Base-by-base conservation (phyloP, 371 early-diverging fungal species). In the Vittaforma corneae region DNA sequence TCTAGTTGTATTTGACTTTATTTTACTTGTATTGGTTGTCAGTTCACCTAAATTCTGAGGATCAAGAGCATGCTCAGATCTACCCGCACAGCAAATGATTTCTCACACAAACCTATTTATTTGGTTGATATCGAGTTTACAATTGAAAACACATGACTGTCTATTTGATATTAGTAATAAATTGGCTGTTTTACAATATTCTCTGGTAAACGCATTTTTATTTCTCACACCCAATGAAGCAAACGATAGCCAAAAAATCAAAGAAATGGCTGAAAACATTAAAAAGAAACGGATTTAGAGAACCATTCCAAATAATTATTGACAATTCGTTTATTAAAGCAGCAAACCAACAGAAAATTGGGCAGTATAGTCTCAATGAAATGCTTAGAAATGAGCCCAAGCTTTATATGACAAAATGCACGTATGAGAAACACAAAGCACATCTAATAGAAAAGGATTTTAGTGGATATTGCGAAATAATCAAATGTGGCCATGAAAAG, bases 391-490 rank as follows among this genome's bases (percentile, higher is more conserved):
- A 22, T 22, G 34, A 62, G 22, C 67, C 72, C 11, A 71, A 67
- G 30, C 46, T 67, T 16, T 66, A 44, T 40, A 35, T 71, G 26
- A 56, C 72, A 1, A 67, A 71, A 35, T 71, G 72, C 42, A 53
- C 45, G 4, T 71, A 51, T 30, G 55, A 64, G 16, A 65, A 65
- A 58, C n/a, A 40, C 16, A 37, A 44, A 64, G 14, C 29, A 5
- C 16, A 38, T 0, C 59, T 54, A 22, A 57, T 47, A 48, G 50
- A 70, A 1, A 48, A 30, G 9, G 60, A 58, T 34, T 50, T 65
- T 32, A 47, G 42, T 40, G 64, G 64, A 9, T 30, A 63, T 24
- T 65, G 65, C 30, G 22, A 63, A 18, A 63, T 63, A 11, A 63
- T 53, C 3, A 63, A 53, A 22, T 63, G 64, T 46, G 20, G 18